Conservation (phyloP, 2,329 filamentous ascomycete genomes). For the Scorias spongiosa region DNA sequence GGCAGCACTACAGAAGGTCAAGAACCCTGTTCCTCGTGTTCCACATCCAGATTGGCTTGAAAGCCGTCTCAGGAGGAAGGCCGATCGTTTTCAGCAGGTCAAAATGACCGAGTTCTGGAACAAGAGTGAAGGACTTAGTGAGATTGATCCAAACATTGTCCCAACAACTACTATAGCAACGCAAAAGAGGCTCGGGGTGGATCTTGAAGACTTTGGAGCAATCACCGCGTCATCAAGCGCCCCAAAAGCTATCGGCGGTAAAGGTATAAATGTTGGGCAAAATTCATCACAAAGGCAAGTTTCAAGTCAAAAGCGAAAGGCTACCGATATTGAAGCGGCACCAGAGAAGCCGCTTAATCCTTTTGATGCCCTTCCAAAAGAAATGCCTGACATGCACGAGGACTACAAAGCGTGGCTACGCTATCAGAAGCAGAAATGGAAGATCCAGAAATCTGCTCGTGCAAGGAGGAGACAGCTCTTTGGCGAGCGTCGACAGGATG, state of each 20-base stretch:
- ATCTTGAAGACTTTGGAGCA: slow-evolving; percentile 34
- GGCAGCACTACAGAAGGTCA: slow-evolving; percentile 83
- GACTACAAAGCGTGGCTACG: slow-evolving; percentile 79
- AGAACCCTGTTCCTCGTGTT: slow-evolving; percentile 86
- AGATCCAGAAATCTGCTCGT: slow-evolving; percentile 84
- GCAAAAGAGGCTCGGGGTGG: slow-evolving; percentile 44
- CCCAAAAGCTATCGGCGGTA: slow-evolving; percentile 30
- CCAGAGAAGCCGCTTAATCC: slow-evolving; percentile 43
- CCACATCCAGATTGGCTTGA: slow-evolving; percentile 95
- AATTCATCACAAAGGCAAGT: slow-evolving; percentile 8
- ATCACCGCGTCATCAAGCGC: slow-evolving; percentile 17
- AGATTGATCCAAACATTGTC: slow-evolving; percentile 51
- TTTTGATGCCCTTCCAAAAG: slow-evolving; percentile 63
- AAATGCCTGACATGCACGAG: slow-evolving; percentile 70
- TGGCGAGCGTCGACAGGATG: slow-evolving; percentile 57
- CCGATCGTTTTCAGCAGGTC: slow-evolving; percentile 95
- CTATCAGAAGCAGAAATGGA: slow-evolving; percentile 99
- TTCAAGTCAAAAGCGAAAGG: slow-evolving; percentile 30
- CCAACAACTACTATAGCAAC: slow-evolving; percentile 36
- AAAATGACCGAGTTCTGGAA: slow-evolving; percentile 90
- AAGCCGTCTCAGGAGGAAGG: slow-evolving; percentile 81
- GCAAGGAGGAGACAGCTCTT: slow-evolving; percentile 79
- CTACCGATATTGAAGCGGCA: slow-evolving; percentile 25
- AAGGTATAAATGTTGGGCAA: slow-evolving; percentile 7
- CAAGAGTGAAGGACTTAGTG: slow-evolving; percentile 45